phyloP scores from a whole-genome alignment of 2,329 filamentous ascomycete species.

The Alternaria sp. region DNA sequence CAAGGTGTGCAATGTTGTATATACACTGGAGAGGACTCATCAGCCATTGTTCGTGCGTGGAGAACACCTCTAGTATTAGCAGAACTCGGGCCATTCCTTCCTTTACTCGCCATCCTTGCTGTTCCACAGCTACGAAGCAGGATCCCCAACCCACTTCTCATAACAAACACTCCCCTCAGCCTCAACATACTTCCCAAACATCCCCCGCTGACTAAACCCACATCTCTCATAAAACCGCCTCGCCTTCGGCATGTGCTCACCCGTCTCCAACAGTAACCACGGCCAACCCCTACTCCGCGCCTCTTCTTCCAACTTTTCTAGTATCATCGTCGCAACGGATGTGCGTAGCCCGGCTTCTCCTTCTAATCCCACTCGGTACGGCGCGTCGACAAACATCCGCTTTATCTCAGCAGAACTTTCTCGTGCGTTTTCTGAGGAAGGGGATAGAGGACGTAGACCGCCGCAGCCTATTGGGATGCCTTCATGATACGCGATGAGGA shows the following conservation, averaged over 20 bases:
- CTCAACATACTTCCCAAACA: not conserved
- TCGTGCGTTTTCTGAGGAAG: not conserved
- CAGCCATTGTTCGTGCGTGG: conserved; percentile 25
- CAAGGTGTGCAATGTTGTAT: conserved; percentile 48
- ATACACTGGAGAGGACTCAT: conserved; percentile 49
- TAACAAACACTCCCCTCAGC: not conserved
- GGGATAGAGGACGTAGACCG: not conserved
- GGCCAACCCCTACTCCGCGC: not conserved
- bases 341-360: not conserved
- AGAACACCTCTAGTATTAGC: conserved; percentile 7
- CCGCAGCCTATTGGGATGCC: not conserved
- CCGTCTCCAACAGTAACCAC: not conserved
- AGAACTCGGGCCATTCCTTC: not conserved
- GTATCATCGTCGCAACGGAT: not conserved
- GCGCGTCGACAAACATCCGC: not conserved
- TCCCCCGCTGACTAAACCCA: not conserved
- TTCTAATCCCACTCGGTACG: not conserved
- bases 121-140: not conserved
- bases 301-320: not conserved
- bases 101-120: not conserved
- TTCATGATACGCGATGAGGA: not conserved
- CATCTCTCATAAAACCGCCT: not conserved
- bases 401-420: not conserved
- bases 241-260: not conserved
- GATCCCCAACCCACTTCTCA: not conserved